Base-by-base conservation (phyloP, 2,329 filamentous ascomycete species). In the Colletotrichum filicis region DNA sequence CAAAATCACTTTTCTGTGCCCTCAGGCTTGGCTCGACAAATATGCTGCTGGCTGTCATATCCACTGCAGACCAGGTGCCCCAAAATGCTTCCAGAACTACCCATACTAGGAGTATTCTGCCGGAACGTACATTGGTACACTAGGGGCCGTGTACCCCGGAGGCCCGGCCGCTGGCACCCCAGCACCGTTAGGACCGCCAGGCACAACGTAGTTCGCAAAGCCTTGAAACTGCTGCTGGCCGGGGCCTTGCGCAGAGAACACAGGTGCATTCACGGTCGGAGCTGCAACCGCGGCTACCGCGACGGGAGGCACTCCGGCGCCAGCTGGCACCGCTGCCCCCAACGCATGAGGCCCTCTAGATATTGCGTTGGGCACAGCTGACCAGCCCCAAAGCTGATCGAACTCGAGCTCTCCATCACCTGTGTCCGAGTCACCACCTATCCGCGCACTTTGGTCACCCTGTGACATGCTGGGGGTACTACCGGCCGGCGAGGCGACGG, bases 321-420 rank as follows among this genome's bases (percentile, higher is more conserved):
- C 32, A 8, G 14, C 37, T 19, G 53, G 42, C 16, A 49, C 65
- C 52, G 11, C 30, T 24, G 61, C 16, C 1, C 42, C 61, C 30
- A 24, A 28, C 16, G 55, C 26, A 9, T 53, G 52, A 46, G 70
- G 11, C 1, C 64, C 60, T 42, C 59, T 55, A 49, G 42, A 9
- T 3, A 28, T n/a, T 14, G 32, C 24, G 42, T 30, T 63, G 22
- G 68, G 56, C 11, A 56, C 64, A 26, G 62, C 35, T 19, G 75
- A 58, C 71, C 76, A 77, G 14, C 78, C 76, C 82, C 82, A 84
- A 30, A 84, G 70, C 64, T 75, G 79, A 55, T 83, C 82, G 62
- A 84, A 82, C 55, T 83, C 79, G 58, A 84, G 79, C 66, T 82
- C 81, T 5, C 78, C 75, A 12, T 85, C 82, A 7, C 75, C 76